phyloP scores from a whole-genome alignment of 345 rosid genomes.

The Cardamine occulta region DNA sequence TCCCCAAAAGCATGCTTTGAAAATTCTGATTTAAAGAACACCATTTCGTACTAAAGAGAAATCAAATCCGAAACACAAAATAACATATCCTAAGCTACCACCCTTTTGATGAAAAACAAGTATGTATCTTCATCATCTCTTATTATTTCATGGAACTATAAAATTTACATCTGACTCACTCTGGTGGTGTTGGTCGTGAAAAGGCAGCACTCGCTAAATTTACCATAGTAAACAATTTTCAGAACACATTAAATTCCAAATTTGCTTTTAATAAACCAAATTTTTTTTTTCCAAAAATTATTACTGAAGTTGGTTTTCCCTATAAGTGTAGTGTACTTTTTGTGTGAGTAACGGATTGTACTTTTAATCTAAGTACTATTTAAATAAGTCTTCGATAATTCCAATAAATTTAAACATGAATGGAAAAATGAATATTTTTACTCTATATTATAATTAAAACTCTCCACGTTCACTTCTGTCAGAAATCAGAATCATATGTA shows the following conservation, averaged over 20 bases:
- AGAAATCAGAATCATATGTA: conserved; percentile 30
- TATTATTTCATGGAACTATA: too few relatives aligned
- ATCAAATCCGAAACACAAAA: too few relatives aligned
- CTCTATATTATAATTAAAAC: conserved; percentile 1
- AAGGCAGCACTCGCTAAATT: neutral
- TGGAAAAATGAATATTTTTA: neutral
- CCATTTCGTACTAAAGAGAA: too few relatives aligned
- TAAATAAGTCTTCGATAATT: conserved; percentile 29
- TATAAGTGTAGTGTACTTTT: neutral
- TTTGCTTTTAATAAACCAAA: neutral
- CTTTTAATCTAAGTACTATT: conserved; percentile 20
- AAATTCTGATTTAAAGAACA: too few relatives aligned
- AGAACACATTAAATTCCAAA: neutral
- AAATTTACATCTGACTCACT: neutral
- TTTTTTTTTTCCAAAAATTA: neutral
- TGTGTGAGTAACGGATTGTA: neutral
- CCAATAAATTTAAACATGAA: conserved; percentile 33
- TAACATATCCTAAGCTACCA: too few relatives aligned
- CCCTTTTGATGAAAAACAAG: too few relatives aligned
- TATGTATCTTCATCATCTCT: too few relatives aligned
- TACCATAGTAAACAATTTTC: neutral
- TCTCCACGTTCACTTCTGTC: conserved; percentile 28
- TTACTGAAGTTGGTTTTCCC: neutral
- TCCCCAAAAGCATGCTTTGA: too few relatives aligned
- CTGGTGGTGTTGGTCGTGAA: neutral